Percentiles rank a stretch among this genome's conserved stretches.
Evolutionary conservation across 2,329 filamentous ascomycete species (phyloP).

Genomic region (Fusarium tupiense): DNA sequence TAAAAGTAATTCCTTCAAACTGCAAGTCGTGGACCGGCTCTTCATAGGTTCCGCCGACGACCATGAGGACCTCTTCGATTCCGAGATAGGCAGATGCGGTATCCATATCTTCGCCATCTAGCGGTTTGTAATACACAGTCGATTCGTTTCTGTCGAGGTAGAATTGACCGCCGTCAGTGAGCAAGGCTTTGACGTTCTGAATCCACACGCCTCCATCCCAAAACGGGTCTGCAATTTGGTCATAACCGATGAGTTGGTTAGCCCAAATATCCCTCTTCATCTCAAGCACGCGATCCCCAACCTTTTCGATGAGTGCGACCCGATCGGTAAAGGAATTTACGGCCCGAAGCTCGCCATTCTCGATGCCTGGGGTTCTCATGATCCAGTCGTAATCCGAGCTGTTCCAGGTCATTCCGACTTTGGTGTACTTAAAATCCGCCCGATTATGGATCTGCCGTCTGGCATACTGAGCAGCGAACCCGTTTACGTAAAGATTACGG

Average conservation of each 20-base stretch:
- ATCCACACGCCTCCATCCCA: conserved; percentile 8
- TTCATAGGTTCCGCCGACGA: not conserved
- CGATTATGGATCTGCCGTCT: not conserved
- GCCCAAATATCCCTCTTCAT: conserved; percentile 1
- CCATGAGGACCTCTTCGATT: not conserved
- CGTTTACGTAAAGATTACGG: not conserved
- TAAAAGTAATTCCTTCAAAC: not conserved
- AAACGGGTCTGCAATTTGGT: conserved; percentile 1
- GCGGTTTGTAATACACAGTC: not conserved
- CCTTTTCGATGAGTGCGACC: not conserved
- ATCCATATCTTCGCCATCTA: not conserved
- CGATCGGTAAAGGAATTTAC: conserved; percentile 1
- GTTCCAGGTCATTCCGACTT: conserved; percentile 5
- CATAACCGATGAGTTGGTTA: conserved; percentile 6
- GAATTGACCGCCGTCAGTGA: not conserved
- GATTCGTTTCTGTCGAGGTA: not conserved
- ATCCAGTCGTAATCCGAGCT: conserved; percentile 4
- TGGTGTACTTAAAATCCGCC: not conserved
- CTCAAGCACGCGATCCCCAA: not conserved
- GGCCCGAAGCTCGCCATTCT: not conserved
- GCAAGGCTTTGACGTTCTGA: not conserved
- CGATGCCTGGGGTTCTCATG: not conserved
- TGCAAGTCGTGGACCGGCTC: not conserved
- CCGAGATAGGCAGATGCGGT: not conserved
- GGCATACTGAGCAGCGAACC: not conserved